These are phyloP conservation scores for Phytophthora hibernalis DNA, from an alignment of 352 stramenopile species.

Conservation along the genomic window DNA sequence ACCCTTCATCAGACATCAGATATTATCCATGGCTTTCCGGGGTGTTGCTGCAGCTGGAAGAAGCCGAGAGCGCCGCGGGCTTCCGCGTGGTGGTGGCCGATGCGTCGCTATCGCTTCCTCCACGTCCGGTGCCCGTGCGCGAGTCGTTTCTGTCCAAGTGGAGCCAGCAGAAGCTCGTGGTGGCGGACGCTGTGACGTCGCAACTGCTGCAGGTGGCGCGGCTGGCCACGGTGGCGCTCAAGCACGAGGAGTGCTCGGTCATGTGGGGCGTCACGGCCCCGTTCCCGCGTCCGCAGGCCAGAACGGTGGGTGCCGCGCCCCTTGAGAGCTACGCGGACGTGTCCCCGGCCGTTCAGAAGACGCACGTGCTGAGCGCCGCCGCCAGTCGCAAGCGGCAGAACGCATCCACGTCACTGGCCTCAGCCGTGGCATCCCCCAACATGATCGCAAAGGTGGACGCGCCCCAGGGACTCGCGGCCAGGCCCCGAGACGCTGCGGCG, in stretches of 20 bases:
- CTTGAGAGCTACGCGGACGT: conserved; percentile 21
- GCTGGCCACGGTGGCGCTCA: conserved; percentile 46
- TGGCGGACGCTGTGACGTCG: conserved; percentile 59
- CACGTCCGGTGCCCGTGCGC: not conserved
- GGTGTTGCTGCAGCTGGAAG: conserved; percentile 61
- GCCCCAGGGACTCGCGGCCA: conserved; percentile 2
- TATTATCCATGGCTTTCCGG: conserved; percentile 66
- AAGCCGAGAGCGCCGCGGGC: conserved; percentile 33
- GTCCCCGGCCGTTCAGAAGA: conserved; percentile 17
- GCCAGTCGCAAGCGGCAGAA: conserved; percentile 11
- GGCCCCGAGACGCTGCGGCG: not conserved
- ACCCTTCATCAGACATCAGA: not conserved
- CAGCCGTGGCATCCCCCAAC: conserved; percentile 21
- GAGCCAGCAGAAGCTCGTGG: conserved; percentile 62
- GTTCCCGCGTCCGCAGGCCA: conserved; percentile 6
- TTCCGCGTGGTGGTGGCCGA: conserved; percentile 67
- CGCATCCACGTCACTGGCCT: conserved; percentile 12
- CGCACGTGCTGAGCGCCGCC: conserved; percentile 14
- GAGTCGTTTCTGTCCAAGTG: conserved; percentile 30
- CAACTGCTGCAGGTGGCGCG: conserved; percentile 63
- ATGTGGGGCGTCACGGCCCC: conserved; percentile 54
- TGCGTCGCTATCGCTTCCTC: conserved; percentile 50
- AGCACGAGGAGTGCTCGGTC: conserved; percentile 48
- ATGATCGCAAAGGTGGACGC: conserved; percentile 17
- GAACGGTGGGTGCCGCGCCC: conserved; percentile 25